Percentiles rank a stretch among this genome's conserved stretches.
These are phyloP conservation scores for Thyridium curvatum DNA, from an alignment of 2,329 filamentous ascomycete genomes.

Conservation along the genomic window DNA sequence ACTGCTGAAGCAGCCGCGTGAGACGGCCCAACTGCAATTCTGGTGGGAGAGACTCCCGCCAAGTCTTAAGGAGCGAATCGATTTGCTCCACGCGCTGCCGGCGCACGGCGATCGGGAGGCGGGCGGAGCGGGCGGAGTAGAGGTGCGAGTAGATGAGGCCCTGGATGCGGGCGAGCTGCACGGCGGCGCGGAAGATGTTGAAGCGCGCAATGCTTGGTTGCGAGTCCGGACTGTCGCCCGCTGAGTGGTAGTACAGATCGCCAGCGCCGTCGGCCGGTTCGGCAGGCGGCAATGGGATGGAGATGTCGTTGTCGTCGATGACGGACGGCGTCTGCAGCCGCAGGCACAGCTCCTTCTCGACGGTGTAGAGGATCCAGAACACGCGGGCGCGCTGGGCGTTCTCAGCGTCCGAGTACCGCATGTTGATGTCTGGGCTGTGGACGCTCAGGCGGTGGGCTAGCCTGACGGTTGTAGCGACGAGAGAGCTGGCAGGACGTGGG, in stretches of 20 bases:
- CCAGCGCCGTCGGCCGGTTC: constrained; percentile 22
- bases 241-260: constrained; percentile 20
- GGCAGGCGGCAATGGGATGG: constrained; percentile 26
- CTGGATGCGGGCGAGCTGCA: constrained; percentile 32
- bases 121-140: constrained; percentile 21
- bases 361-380: constrained; percentile 20
- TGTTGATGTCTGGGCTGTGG: constrained; percentile 4
- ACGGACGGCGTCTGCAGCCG: constrained; percentile 27
- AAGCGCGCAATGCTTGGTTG: constrained; percentile 14
- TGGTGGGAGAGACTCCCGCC: constrained; percentile 25
- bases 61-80: constrained; percentile 25
- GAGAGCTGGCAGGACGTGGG: constrained; percentile 10
- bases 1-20: constrained; percentile 13
- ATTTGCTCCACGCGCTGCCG: constrained; percentile 18
- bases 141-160: constrained; percentile 33
- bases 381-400: constrained; percentile 12
- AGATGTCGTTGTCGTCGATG: constrained; percentile 31
- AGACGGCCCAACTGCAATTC: constrained; percentile 27
- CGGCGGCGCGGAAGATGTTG: constrained; percentile 30
- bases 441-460: constrained; percentile 14
- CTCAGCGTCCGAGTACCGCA: constrained; percentile 4
- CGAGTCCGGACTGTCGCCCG: constrained; percentile 15
- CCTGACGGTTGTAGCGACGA: constrained; percentile 15
- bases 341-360: constrained; percentile 26
- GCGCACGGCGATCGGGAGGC: constrained; percentile 17